A percentile compares a stretch with the other conserved stretches of the same genome.
Evolutionary conservation across 2,329 filamentous ascomycete genomes (phyloP).

Genomic region (Pseudocercospora macadamiae): DNA sequence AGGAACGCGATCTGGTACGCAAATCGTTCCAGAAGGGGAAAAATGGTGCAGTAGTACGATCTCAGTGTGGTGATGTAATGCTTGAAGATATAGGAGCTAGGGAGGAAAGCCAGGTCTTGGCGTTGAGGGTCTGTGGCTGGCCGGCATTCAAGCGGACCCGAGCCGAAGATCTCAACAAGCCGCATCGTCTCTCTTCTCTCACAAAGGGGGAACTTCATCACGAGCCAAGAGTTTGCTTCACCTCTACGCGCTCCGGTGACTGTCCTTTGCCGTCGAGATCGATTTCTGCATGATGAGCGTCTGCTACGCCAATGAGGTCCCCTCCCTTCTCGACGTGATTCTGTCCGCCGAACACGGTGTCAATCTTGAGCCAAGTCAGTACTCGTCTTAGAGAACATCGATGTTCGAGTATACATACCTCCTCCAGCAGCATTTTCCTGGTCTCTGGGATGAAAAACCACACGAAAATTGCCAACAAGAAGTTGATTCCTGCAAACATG

Average conservation of each 20-base stretch:
- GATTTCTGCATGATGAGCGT: conserved; percentile 37
- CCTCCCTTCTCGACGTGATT: conserved; percentile 61
- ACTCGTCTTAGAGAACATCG: no score
- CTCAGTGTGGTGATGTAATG: background rate
- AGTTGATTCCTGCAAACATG: conserved; percentile 56
- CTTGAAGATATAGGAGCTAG: background rate
- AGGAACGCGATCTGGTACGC: background rate
- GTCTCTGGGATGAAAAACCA: conserved; percentile 46
- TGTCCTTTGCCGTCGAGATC: background rate
- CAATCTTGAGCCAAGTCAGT: conserved; percentile 43
- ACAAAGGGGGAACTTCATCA: no score
- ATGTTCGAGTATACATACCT: conserved; percentile 33
- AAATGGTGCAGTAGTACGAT: background rate
- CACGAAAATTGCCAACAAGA: conserved; percentile 45
- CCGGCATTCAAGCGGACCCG: background rate
- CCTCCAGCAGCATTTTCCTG: conserved; percentile 54
- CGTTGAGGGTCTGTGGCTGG: background rate
- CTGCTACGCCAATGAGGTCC: conserved; percentile 46
- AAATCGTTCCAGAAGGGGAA: background rate
- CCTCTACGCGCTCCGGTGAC: no score
- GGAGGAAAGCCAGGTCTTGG: no score
- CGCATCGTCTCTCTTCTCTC: no score
- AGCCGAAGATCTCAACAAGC: no score
- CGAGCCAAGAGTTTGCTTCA: no score
- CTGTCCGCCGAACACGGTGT: conserved; percentile 58